Evolutionary conservation across 352 stramenopile genomes (phyloP), one percentile per base, ranked within the genome.

Genomic region (Phytophthora hybrid): DNA sequence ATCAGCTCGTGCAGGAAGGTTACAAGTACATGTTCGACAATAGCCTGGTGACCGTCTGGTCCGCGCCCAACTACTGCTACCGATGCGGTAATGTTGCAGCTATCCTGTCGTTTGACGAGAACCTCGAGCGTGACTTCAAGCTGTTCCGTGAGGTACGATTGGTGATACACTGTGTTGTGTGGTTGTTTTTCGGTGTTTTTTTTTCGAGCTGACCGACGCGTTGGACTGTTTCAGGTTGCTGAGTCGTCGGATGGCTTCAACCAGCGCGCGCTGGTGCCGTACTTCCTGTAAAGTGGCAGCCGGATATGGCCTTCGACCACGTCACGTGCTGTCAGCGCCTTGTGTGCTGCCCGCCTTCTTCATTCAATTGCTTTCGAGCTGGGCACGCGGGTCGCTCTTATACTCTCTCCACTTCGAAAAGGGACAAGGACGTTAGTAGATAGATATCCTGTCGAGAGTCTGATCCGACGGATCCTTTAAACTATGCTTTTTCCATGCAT

Each of bases 21-120:
- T 97, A 95, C 85, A 95, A 96, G 79, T 97, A 96, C 77, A 96
- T 97, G 88, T 97, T 97, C 66, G 88, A 96, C 55, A 87, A 93
- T 73, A 93, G 83, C 65, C 83, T 94, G 51, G 87, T 96, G 54
- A 96, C 89, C 11, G 89, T 94, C 49, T 94, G 87, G 88, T 95
- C 87, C 11, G 87, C 86, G 41, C 86, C 84, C 44, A 97, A 94
- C 73, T 95, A 95, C 69, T 97, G 90, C 77, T 96, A 96, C 80
- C 87, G 89, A 54, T 93, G 88, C 70, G 89, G 89, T 49, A 96
- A 96, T 71, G 82, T 96, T 41, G 89, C 89, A 41, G 89, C 89
- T 8, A 96, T 96, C 69, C 64, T 96, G 57, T 79, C 84, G 53
- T 94, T 96, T 37, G 83, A 96, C 37, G 89, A 96, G 58, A 90